phyloP scores from a whole-genome alignment of 2,329 filamentous ascomycete species.

The Sporothrix schenckii region DNA sequence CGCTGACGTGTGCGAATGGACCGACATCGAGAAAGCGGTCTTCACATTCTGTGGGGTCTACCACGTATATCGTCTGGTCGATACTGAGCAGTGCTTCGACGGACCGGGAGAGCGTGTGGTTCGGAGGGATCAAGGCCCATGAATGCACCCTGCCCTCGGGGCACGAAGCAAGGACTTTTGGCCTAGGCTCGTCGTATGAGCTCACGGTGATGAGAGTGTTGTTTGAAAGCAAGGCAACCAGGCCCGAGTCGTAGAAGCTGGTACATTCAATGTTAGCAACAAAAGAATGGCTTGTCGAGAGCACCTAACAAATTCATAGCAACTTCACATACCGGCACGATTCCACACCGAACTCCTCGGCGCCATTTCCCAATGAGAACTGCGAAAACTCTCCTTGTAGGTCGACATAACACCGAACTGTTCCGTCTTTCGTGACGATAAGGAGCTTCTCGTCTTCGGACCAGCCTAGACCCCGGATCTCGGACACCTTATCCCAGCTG shows the following conservation, averaged over 20 bases:
- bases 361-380: slow-evolving; percentile 86
- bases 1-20: slow-evolving; percentile 85
- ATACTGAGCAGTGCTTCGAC: slow-evolving; percentile 92
- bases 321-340: slow-evolving; percentile 64
- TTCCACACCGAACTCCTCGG: slow-evolving; percentile 83
- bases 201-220: slow-evolving; percentile 86
- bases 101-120: slow-evolving; percentile 84
- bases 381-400: slow-evolving; percentile 94
- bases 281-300: neutral
- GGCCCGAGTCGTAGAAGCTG: slow-evolving; percentile 83
- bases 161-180: slow-evolving; percentile 74
- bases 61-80: slow-evolving; percentile 77
- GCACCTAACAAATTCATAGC: too few relatives aligned
- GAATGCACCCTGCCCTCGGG: slow-evolving; percentile 80
- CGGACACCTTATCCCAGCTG: slow-evolving; percentile 82
- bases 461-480: slow-evolving; percentile 87
- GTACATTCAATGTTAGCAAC: neutral
- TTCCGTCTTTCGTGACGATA: slow-evolving; percentile 85
- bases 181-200: slow-evolving; percentile 86
- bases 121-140: slow-evolving; percentile 87
- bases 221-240: slow-evolving; percentile 87
- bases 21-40: slow-evolving; percentile 90
- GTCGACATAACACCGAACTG: slow-evolving; percentile 85
- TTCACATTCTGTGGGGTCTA: slow-evolving; percentile 87
- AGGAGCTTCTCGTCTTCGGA: slow-evolving; percentile 92